Evolutionary conservation across 257 asterid species (phyloP), one percentile per base, ranked within the genome.

Genomic region (Capsicum chinense): DNA sequence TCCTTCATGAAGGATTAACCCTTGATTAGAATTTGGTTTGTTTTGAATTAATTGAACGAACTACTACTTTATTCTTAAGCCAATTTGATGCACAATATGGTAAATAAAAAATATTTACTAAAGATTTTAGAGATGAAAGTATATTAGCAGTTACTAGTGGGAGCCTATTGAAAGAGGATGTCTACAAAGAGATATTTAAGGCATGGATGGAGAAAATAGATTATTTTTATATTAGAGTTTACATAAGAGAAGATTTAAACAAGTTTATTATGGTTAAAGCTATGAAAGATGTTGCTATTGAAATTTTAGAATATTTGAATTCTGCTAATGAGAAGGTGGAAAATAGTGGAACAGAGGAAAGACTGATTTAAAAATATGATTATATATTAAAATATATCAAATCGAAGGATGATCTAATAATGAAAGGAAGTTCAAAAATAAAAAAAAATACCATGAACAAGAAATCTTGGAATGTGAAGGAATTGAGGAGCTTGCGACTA

Each of bases 401-500:
- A 57, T 83, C 71, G 19, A 93, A 89, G 84, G 93, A 89, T 85
- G 89, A 90, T 87, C 73, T 90, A 63, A 89, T 87, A 87, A 85
- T 80, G 37, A 89, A 70, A 7, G 87, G 89, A 19, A 87, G 88
- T 81, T 85, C 86, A 9, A 88, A 85, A 79, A 91, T 90, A 84
- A 86, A 87, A 80, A 87, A 80, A 59, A 21, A 21, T 90, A 82
- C 54, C 86, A 86, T 81, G 90, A 80, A 79, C 86, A 86, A 48
- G 91, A 87, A 82, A 90, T 84, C 85, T 84, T 82, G 39, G 85
- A 88, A 60, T 90, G 88, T 17, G 91, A 92, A 68, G 93, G 90
- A 87, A 17, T 69, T 33, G 90, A 92, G 12, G 97, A 93, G 86
- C 88, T 91, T 1, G 52, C 86, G 33, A 90, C 90, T n/a, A 88